phyloP scores from a whole-genome alignment of 2,329 filamentous ascomycete species.

The Nemania diffusa region DNA sequence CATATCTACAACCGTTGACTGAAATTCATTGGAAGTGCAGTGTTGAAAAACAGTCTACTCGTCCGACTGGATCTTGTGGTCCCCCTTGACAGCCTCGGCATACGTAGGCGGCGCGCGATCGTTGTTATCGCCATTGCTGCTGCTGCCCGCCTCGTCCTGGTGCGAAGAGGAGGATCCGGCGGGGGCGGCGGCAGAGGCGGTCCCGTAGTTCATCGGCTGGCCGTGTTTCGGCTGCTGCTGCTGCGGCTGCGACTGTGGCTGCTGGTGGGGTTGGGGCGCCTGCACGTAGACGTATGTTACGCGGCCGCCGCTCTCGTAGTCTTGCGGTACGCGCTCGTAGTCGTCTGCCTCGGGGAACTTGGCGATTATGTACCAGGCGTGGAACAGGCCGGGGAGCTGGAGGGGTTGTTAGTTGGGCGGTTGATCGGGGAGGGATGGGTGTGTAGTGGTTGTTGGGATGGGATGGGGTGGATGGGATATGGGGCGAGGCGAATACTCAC shows the following conservation, averaged over 20 bases:
- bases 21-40: background rate
- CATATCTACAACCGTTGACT: background rate
- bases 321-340: conserved; percentile 71
- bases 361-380: conserved; percentile 98
- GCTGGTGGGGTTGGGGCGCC: conserved; percentile 40
- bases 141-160: conserved; percentile 23
- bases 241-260: conserved; percentile 45
- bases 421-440: conserved; percentile 18
- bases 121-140: conserved; percentile 41
- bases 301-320: conserved; percentile 58
- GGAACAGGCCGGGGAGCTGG: conserved; percentile 84
- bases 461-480: conserved; percentile 48
- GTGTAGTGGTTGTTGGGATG: conserved; percentile 6
- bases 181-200: conserved; percentile 41
- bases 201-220: conserved; percentile 60
- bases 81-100: conserved; percentile 87
- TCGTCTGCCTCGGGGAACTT: conserved; percentile 83
- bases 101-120: conserved; percentile 78
- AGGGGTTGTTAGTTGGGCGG: conserved; percentile 1
- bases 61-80: conserved; percentile 86
- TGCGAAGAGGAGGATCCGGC: conserved; percentile 40
- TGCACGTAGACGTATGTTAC: conserved; percentile 83
- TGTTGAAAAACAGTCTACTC: conserved; percentile 55
- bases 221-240: conserved; percentile 49
- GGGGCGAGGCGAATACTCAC: conserved; percentile 49